These are phyloP conservation scores for Botrytis fragariae DNA, from an alignment of 2,329 filamentous ascomycete species.

Conservation along the genomic window DNA sequence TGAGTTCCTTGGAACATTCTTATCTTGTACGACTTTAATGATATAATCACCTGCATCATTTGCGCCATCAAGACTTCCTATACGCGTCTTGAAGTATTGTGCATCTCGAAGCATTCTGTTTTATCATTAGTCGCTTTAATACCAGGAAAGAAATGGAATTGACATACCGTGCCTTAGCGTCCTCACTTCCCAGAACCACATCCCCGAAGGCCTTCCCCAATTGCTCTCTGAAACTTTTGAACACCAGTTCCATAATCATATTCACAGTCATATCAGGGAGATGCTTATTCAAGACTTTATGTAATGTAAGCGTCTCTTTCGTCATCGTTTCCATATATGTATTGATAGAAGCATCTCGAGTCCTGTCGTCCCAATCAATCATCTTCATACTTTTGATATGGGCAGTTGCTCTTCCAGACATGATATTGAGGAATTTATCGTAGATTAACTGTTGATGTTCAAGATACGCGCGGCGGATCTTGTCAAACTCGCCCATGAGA, in stretches of 20 bases:
- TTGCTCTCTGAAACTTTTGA: slow-evolving; percentile 63
- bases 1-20: slow-evolving; percentile 38
- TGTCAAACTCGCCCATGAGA: slow-evolving; percentile 48
- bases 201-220: slow-evolving; percentile 63
- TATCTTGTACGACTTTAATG: slow-evolving; percentile 60
- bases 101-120: slow-evolving; percentile 61
- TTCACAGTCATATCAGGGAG: slow-evolving; percentile 60
- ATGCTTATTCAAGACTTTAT: slow-evolving; percentile 67
- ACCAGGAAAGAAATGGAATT: not conserved
- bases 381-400: slow-evolving; percentile 64
- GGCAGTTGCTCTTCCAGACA: slow-evolving; percentile 59
- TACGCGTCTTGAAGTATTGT: slow-evolving; percentile 58
- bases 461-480: slow-evolving; percentile 43
- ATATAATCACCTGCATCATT: slow-evolving; percentile 70
- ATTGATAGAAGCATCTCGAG: slow-evolving; percentile 43
- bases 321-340: slow-evolving; percentile 69
- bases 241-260: slow-evolving; percentile 70
- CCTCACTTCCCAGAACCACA: slow-evolving; percentile 55
- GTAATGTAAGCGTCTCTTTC: slow-evolving; percentile 67
- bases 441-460: slow-evolving; percentile 72
- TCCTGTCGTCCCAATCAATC: slow-evolving; percentile 58
- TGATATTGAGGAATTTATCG: slow-evolving; percentile 72
- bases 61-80: slow-evolving; percentile 63
- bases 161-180: slow-evolving; percentile 59
- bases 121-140: slow-evolving; percentile 14